Conservation (phyloP, 2,329 filamentous ascomycete species). For the Penicillium hesseltinei region DNA sequence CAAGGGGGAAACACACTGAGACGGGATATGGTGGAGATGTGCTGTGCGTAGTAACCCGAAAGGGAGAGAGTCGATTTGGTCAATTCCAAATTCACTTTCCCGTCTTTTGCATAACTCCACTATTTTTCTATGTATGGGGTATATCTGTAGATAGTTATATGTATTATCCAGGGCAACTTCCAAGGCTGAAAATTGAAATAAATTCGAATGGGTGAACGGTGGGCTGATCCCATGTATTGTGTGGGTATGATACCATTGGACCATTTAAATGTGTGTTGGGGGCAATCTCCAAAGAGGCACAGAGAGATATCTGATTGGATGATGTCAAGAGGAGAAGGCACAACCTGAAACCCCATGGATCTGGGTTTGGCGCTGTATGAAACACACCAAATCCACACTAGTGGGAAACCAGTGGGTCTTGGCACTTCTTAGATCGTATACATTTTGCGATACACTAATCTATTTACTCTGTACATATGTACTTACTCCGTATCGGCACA, state of each 20-base stretch:
- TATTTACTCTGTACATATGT: too few species aligned
- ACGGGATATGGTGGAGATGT: slow-evolving; percentile 10
- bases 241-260: neutral
- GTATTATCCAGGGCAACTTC: neutral
- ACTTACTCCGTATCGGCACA: too few species aligned
- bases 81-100: neutral
- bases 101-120: neutral
- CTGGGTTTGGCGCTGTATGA: slow-evolving; percentile 22
- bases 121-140: too few species aligned
- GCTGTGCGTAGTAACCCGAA: slow-evolving; percentile 7
- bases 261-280: neutral
- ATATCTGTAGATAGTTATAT: neutral
- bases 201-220: slow-evolving; percentile 12
- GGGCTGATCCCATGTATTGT: slow-evolving; percentile 15
- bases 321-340: slow-evolving; percentile 1
- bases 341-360: slow-evolving; percentile 31
- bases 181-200: too few species aligned
- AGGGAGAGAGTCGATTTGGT: neutral
- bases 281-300: neutral
- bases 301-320: neutral
- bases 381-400: slow-evolving; percentile 31
- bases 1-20: slow-evolving; percentile 5
- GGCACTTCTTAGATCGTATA: neutral
- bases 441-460: too few species aligned
- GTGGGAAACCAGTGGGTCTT: slow-evolving; percentile 18